phyloP scores from a whole-genome alignment of 352 stramenopile species.

The Pythium sp. region DNA sequence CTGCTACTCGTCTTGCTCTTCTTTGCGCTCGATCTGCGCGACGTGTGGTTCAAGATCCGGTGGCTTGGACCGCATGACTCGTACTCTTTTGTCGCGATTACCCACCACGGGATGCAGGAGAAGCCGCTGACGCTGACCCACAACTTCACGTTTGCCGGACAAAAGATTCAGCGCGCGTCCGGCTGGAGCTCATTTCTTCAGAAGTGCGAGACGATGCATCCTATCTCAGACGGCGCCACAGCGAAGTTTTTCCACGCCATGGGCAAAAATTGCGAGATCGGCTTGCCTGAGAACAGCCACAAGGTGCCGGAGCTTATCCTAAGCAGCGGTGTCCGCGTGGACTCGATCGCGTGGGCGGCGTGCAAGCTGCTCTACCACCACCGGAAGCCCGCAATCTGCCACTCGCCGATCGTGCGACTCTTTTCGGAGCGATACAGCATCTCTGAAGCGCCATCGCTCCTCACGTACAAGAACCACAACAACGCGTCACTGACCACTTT shows the following conservation, averaged over 20 bases:
- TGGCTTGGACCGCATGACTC: constrained; percentile 44
- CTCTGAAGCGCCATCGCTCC: constrained; percentile 12
- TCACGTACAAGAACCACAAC: constrained; percentile 4
- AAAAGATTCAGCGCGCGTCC: constrained; percentile 22
- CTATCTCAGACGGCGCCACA: constrained; percentile 15
- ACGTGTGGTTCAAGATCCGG: constrained; percentile 56
- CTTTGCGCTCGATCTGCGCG: constrained; percentile 43
- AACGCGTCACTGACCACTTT: constrained; percentile 1
- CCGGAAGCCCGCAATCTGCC: constrained; percentile 48
- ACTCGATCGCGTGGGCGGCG: constrained; percentile 50
- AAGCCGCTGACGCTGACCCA: constrained; percentile 4
- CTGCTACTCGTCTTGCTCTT: constrained; percentile 26
- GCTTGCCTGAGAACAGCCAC: constrained; percentile 17
- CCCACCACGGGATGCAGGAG: constrained; percentile 23
- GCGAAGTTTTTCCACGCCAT: constrained; percentile 29
- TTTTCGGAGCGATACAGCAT: constrained; percentile 41
- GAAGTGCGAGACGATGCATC: constrained; percentile 34
- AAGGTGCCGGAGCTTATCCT: constrained; percentile 36
- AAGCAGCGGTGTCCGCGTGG: constrained; percentile 38
- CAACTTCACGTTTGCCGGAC: constrained; percentile 16
- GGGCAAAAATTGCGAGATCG: constrained; percentile 43
- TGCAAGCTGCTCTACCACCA: constrained; percentile 48
- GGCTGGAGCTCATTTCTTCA: constrained; percentile 53
- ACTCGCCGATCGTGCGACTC: constrained; percentile 40
- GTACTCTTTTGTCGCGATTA: constrained; percentile 36